Evolutionary conservation across 192 early-diverging fungal genomes (phyloP).

Genomic region (Coemansia sp.): DNA sequence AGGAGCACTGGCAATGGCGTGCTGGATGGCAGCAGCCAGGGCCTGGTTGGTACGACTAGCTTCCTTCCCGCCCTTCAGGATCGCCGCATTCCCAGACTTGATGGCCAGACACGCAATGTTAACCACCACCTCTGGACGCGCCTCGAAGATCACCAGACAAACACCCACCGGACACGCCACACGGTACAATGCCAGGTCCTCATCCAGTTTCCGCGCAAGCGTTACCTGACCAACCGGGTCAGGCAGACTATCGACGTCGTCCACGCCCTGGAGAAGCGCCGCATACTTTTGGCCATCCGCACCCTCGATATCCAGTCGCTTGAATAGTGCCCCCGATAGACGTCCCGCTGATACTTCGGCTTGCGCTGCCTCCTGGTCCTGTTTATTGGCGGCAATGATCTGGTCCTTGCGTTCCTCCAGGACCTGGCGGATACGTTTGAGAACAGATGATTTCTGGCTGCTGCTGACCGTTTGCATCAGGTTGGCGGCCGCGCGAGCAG

Average conservation of each 20-base stretch:
- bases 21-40: conserved; percentile 73
- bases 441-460: conserved; percentile 74
- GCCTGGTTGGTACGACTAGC: conserved; percentile 76
- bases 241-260: conserved; percentile 79
- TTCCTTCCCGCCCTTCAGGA: conserved; percentile 97
- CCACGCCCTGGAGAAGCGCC: conserved; percentile 83
- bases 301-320: conserved; percentile 82
- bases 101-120: conserved; percentile 94
- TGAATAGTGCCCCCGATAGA: conserved; percentile 75
- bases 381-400: conserved; percentile 77
- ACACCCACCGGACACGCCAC: conserved; percentile 94
- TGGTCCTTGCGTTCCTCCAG: conserved; percentile 63
- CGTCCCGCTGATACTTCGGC: conserved; percentile 70
- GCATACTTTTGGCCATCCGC: conserved; percentile 77
- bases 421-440: conserved; percentile 66
- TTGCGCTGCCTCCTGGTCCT: conserved; percentile 71
- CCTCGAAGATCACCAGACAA: conserved; percentile 96
- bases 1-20: conserved; percentile 66
- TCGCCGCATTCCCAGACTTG: conserved; percentile 97
- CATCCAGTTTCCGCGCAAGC: conserved; percentile 75
- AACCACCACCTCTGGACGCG: conserved; percentile 97
- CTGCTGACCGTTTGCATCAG: conserved; percentile 67
- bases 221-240: conserved; percentile 86
- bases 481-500: conserved; percentile 73
- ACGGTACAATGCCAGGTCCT: conserved; percentile 84